Evolutionary conservation across 306 rosid species (phyloP).

Genomic region (Oxytropis ochrocephala): DNA sequence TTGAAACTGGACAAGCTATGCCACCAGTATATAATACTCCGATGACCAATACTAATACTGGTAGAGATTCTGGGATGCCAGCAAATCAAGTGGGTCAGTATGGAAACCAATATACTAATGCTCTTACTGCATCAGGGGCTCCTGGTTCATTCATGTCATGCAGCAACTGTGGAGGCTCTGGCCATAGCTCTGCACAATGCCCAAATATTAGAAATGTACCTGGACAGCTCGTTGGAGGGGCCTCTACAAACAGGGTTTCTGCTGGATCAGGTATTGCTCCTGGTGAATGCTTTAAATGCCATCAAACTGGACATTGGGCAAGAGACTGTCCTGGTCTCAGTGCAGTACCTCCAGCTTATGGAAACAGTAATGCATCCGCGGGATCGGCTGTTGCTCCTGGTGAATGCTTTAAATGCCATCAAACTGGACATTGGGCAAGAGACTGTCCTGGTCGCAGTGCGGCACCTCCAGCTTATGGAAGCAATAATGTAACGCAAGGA

Average conservation of each 20-base stretch:
- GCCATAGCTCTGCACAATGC: constrained; percentile 67
- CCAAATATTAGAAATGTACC: constrained; percentile 40
- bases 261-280: constrained; percentile 33
- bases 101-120: constrained; percentile 45
- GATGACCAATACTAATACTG: constrained; percentile 21
- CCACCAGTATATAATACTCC: constrained; percentile 27
- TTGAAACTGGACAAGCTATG: constrained; percentile 31
- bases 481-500: constrained; percentile 34
- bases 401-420: constrained; percentile 79
- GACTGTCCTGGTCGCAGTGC: constrained; percentile 60
- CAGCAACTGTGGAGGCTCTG: constrained; percentile 61
- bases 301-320: constrained; percentile 78
- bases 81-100: constrained; percentile 41
- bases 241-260: constrained; percentile 33
- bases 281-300: constrained; percentile 76
- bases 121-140: constrained; percentile 28
- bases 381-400: constrained; percentile 36
- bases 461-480: constrained; percentile 41
- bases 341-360: constrained; percentile 7
- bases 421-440: constrained; percentile 76
- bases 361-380: constrained; percentile 7
- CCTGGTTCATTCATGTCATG: constrained; percentile 38
- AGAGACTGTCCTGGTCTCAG: constrained; percentile 62
- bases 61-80: constrained; percentile 45
- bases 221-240: constrained; percentile 39